Conservation (phyloP, 768 basidiomycete genomes). For the Podaxis rugospora region DNA sequence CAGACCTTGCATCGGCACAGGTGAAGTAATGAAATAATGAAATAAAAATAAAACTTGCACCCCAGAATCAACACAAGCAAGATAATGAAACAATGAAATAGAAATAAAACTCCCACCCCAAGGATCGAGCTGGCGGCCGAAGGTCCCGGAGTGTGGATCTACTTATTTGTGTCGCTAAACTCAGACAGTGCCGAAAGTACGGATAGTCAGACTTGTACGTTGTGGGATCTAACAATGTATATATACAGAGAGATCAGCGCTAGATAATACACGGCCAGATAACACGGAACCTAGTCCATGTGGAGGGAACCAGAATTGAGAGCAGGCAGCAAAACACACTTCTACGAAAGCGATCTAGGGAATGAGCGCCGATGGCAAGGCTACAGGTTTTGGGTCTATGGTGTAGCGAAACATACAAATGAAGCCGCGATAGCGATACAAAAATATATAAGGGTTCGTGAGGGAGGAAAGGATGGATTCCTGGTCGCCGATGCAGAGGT, state of each 20-base stretch:
- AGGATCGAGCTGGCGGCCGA: too few species aligned
- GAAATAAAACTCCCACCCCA: too few species aligned
- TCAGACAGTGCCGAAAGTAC: too few species aligned
- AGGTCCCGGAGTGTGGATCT: too few species aligned
- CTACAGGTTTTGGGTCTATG: not conserved
- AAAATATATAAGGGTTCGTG: not conserved
- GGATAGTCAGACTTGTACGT: not conserved
- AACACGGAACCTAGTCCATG: not conserved
- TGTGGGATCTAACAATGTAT: not conserved
- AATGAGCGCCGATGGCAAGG: not conserved
- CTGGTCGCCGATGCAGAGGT: not conserved
- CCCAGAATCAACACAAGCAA: too few species aligned
- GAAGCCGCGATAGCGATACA: constrained; percentile 4
- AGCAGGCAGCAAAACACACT: not conserved
- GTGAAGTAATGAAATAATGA: too few species aligned
- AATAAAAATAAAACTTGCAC: too few species aligned
- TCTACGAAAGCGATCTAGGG: constrained; percentile 1
- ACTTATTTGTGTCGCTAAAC: too few species aligned
- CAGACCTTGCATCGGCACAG: too few species aligned
- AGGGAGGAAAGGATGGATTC: not conserved
- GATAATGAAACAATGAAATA: too few species aligned
- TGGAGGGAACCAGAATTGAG: not conserved
- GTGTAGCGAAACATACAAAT: not conserved
- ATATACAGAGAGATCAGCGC: not conserved
- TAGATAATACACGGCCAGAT: constrained; percentile 7